Evolutionary conservation across 2,329 filamentous ascomycete species (phyloP).

Genomic region (Aschersonia sp.): DNA sequence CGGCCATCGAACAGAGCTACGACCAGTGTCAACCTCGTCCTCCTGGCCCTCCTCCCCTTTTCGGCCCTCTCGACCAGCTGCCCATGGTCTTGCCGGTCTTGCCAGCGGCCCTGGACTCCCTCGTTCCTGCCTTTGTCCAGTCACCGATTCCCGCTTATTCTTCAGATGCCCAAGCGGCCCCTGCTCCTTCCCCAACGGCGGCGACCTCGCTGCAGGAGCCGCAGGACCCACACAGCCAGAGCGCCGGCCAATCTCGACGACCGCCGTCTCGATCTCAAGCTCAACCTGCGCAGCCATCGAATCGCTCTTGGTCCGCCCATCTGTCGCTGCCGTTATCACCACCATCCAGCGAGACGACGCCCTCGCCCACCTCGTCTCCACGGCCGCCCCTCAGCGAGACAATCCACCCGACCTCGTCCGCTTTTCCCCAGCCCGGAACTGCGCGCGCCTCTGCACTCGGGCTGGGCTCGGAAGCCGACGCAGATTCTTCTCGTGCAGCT

Average conservation of each 20-base stretch:
- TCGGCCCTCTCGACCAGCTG: too few species aligned
- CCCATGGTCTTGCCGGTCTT: too few species aligned
- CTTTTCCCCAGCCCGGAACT: background rate
- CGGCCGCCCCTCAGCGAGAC: background rate
- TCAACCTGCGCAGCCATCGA: conserved; percentile 4
- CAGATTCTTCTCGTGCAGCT: background rate
- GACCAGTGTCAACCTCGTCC: too few species aligned
- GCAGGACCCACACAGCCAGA: conserved; percentile 1
- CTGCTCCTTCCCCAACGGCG: background rate
- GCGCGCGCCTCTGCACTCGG: background rate
- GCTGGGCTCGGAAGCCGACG: background rate
- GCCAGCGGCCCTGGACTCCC: too few species aligned
- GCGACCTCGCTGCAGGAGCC: background rate
- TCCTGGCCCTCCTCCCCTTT: too few species aligned
- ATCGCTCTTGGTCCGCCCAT: background rate
- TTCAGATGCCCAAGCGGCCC: too few species aligned
- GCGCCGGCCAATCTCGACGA: conserved; percentile 1
- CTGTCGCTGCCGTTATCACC: background rate
- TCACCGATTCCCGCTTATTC: too few species aligned
- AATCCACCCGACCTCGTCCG: background rate
- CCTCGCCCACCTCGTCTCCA: background rate
- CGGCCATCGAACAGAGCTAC: too few species aligned
- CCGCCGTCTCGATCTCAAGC: conserved; percentile 4
- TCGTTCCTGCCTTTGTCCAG: too few species aligned
- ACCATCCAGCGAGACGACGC: background rate